A percentile compares a stretch with the other conserved stretches of the same genome.
These are phyloP conservation scores for Rhynchospora tenuis DNA, from an alignment of 176 grass and related monocot species.

Conservation along the genomic window DNA sequence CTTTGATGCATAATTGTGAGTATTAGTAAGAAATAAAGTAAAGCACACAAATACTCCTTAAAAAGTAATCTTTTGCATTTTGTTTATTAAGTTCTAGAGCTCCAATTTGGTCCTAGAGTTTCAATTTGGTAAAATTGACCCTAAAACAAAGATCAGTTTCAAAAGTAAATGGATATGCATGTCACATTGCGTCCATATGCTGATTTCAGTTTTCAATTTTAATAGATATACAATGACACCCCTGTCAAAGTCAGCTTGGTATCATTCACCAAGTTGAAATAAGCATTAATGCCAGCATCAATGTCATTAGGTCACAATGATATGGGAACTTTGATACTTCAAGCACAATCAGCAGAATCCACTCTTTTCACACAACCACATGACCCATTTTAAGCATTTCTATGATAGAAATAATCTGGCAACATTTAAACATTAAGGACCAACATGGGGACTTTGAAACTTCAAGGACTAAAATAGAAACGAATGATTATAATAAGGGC, in stretches of 20 bases:
- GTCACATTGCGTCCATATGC: neutral
- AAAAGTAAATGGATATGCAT: neutral
- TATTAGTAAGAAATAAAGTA: neutral
- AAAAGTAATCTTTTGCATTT: neutral
- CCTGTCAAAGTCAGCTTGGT: neutral
- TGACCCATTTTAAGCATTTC: neutral
- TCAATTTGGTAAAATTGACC: neutral
- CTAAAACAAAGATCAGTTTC: neutral
- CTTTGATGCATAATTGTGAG: neutral
- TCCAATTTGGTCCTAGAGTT: neutral
- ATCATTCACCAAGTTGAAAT: neutral
- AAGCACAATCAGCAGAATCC: neutral
- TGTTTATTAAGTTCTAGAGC: neutral
- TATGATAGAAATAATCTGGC: too few relatives aligned
- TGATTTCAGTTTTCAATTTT: conserved; percentile 1
- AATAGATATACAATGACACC: neutral
- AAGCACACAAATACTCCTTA: neutral
- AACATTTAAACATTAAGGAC: neutral
- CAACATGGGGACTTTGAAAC: neutral
- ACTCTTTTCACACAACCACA: neutral
- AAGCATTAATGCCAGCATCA: neutral
- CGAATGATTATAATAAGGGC: neutral
- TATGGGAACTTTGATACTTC: neutral
- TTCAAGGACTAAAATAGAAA: neutral
- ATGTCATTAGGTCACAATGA: neutral